These are phyloP conservation scores for Krasilnikovozyma curviuscula DNA, from an alignment of 768 basidiomycete species.

Conservation along the genomic window DNA sequence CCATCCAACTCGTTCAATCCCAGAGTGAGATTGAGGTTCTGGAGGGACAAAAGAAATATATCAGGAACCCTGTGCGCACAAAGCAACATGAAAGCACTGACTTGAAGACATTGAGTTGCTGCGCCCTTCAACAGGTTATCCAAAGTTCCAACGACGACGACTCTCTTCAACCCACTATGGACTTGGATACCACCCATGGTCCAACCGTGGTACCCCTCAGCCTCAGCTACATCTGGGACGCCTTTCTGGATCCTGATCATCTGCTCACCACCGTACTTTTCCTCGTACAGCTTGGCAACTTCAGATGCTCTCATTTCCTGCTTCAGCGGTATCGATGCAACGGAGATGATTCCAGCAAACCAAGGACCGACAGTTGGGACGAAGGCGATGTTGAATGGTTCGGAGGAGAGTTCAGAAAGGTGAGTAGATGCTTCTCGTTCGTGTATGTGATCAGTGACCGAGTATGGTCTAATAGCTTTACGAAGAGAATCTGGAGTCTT, in stretches of 20 bases:
- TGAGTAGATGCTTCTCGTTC: constrained; percentile 85
- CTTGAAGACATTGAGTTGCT: constrained; percentile 95
- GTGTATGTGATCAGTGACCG: constrained; percentile 94
- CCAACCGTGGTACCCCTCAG: constrained; percentile 74
- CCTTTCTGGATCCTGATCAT: constrained; percentile 44
- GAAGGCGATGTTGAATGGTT: constrained; percentile 48
- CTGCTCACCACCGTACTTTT: constrained; percentile 54
- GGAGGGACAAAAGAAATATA: constrained; percentile 1
- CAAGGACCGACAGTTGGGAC: constrained; percentile 73
- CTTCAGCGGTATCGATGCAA: constrained; percentile 60
- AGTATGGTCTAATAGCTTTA: constrained; percentile 62
- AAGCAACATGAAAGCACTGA: constrained; percentile 27
- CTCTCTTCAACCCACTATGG: constrained; percentile 67
- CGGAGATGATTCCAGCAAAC: constrained; percentile 91
- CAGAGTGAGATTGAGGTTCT: constrained; percentile 80
- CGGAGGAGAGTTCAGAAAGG: constrained; percentile 38
- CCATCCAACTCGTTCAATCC: constrained; percentile 72
- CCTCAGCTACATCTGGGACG: constrained; percentile 53
- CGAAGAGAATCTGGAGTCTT: constrained; percentile 46
- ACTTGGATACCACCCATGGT: constrained; percentile 83
- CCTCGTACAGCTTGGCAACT: constrained; percentile 50
- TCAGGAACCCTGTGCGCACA: neutral
- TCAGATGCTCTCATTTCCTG: constrained; percentile 49
- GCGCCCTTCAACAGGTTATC: constrained; percentile 97
- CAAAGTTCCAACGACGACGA: constrained; percentile 77